Evolutionary conservation across 1,284 basidiomycete genomes (phyloP), one percentile per base, ranked within the genome.

Genomic region (Inonotus obliquus): DNA sequence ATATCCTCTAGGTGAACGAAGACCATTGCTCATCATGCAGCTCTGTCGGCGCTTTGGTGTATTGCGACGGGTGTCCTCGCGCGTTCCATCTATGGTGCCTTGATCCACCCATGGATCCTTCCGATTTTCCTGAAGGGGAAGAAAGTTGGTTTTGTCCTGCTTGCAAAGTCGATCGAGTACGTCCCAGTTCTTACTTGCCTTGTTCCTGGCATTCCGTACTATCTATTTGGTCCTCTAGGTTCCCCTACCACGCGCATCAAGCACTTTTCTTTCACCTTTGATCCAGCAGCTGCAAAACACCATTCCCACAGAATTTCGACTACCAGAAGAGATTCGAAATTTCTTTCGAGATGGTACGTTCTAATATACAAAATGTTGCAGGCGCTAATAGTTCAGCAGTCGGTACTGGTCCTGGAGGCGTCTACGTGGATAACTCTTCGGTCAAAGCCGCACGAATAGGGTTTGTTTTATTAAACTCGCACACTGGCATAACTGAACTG

Each of bases 1-100:
- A 23, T 9, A 25, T 49, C 19, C 7, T 49, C 23, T 25, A 93
- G 88, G 77, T 86, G 60, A 98, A 98, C 74, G 89, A 98, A 72
- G 96, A 98, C 73, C 93, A 92, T 70, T 98, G 96, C 73, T 96
- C 94, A 57, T 85, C 92, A 1, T 98, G 96, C 75, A 84, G 87
- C 67, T 91, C 87, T 25, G 77, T 84, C 60, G 91, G 95, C 60
- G 82, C 85, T 25, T 79, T 96, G 63, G 83, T 96, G 9, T 98
- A 98, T 73, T 99, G 96, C 75, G 96, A 99, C 72, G 95, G 96
- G 13, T 99, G 97, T 72, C 93, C 96, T 35, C 82, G 91, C 66
- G 94, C 94, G 23, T 99, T 98, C 74, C 96, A 99, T 75, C 87
- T 98, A 64, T 88, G 89, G 82, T 99, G 96, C 74, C 84, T 99